Percentiles rank a stretch among this genome's conserved stretches.
These are phyloP conservation scores for Gymnopus androsaceus DNA, from an alignment of 1,284 basidiomycete genomes.

Conservation along the genomic window DNA sequence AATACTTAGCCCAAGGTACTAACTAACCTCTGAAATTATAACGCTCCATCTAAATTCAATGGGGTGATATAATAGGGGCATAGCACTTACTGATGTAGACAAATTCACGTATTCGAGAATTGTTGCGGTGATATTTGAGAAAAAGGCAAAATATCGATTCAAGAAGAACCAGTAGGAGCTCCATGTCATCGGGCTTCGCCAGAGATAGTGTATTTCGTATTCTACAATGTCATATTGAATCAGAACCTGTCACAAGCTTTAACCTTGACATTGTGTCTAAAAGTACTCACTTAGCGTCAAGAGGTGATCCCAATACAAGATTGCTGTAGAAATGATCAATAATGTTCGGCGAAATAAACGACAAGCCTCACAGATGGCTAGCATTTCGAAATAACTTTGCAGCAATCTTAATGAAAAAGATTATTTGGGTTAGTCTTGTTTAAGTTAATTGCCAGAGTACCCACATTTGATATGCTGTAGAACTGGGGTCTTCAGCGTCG, in stretches of 20 bases:
- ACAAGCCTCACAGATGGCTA: slow-evolving; percentile 11
- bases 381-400: slow-evolving; percentile 13
- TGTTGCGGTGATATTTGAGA: slow-evolving; percentile 19
- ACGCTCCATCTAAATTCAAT: not conserved
- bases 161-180: slow-evolving; percentile 22
- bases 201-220: slow-evolving; percentile 18
- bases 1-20: not conserved
- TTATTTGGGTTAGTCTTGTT: not conserved
- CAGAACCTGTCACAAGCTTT: not conserved
- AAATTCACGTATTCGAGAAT: slow-evolving; percentile 14
- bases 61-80: not conserved
- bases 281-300: slow-evolving; percentile 18
- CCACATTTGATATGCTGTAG: not conserved
- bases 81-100: not conserved
- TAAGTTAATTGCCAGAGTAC: no score
- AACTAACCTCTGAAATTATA: not conserved
- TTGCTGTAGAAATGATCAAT: no score
- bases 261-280: not conserved
- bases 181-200: slow-evolving; percentile 12
- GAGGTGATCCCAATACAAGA: slow-evolving; percentile 23
- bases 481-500: not conserved
- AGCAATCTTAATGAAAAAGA: not conserved
- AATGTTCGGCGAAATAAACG: no score
- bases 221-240: slow-evolving; percentile 1
- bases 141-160: slow-evolving; percentile 22